Evolutionary conservation across 179 eudicot genomes (phyloP), one percentile per base, ranked within the genome.

Genomic region (Sideroxylon spinosum): DNA sequence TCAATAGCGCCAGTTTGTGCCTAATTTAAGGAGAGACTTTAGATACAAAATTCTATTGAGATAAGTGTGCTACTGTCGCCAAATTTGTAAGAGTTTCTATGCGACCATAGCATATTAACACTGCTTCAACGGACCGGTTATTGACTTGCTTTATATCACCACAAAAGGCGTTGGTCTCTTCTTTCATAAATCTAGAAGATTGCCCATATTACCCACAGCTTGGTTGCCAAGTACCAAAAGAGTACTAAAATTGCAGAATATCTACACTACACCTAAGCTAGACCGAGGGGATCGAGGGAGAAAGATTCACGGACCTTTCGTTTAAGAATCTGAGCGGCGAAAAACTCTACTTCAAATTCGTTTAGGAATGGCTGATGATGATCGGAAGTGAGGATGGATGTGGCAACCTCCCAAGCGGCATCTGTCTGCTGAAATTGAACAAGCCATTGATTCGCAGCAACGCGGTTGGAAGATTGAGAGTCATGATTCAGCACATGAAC

Each of bases 311-410:
- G 28, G 76, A 93, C 98, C 98, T 95, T 95, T 71, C 98, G 88
- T 81, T 93, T 95, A 84, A 95, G 98, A 86, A 93, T 91, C 86
- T 95, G 98, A 81, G 98, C 98, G 59, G 98, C 94, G 82, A 95
- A 95, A 84, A 95, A 95, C 78, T 95, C 89, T 56, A 93, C 89
- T 81, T 95, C 97, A 75, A 82, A 91, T 79, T 86, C 82, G 76
- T 87, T 53, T 57, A 79, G 75, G 70, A 80, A 77, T 3, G 80
- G 86, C 32, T 81, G 83, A n/a, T 75, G 84, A 9, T 76, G 83
- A 48, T 83, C 76, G 68, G 88, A 85, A 53, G 92, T 88, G 81
- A 94, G 93, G 46, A 95, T 87, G 52, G 87, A 84, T 65, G 95
- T 87, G 67, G 98, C 90, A 63, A 90, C 88, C 71, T 95, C 89